Percentiles rank a stretch among this genome's conserved stretches.
Conservation (phyloP, 345 rosid genomes). For the Dipteronia dyeriana region DNA sequence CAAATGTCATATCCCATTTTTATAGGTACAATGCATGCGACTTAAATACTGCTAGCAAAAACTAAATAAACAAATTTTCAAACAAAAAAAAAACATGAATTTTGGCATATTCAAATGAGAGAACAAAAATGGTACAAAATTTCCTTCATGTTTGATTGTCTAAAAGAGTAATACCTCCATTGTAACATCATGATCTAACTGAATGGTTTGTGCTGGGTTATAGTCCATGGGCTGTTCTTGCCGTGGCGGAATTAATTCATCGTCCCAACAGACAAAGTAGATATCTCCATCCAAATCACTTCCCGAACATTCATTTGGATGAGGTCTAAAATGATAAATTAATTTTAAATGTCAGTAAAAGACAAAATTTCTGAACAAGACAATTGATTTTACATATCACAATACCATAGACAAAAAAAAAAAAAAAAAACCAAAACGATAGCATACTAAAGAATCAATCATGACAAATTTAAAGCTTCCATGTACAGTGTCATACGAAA, state of each 20-base stretch:
- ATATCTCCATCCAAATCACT: slow-evolving; percentile 87
- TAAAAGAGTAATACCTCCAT: slow-evolving; percentile 51
- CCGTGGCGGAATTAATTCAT: slow-evolving; percentile 47
- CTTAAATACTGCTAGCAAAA: background rate
- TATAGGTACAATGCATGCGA: background rate
- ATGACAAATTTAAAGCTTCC: background rate
- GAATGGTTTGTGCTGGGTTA: slow-evolving; percentile 46
- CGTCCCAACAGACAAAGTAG: slow-evolving; percentile 80
- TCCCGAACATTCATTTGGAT: slow-evolving; percentile 79
- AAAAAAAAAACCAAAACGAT: no score
- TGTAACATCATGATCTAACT: slow-evolving; percentile 64
- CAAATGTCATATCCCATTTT: background rate
- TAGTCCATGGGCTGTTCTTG: slow-evolving; percentile 67
- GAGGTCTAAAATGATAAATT: slow-evolving; percentile 50
- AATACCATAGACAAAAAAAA: no score
- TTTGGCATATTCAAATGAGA: background rate
- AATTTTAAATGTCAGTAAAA: slow-evolving; percentile 14
- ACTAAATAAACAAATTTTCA: background rate
- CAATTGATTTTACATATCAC: background rate
- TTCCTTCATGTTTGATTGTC: background rate
- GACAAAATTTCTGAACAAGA: background rate
- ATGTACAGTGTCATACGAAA: background rate
- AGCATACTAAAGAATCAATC: background rate
- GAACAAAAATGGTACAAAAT: background rate
- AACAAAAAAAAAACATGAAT: background rate